Percentiles rank a stretch among this genome's conserved stretches.
phyloP scores from a whole-genome alignment of 2,329 filamentous ascomycete species.

The Chrysoporthe puriensis region DNA sequence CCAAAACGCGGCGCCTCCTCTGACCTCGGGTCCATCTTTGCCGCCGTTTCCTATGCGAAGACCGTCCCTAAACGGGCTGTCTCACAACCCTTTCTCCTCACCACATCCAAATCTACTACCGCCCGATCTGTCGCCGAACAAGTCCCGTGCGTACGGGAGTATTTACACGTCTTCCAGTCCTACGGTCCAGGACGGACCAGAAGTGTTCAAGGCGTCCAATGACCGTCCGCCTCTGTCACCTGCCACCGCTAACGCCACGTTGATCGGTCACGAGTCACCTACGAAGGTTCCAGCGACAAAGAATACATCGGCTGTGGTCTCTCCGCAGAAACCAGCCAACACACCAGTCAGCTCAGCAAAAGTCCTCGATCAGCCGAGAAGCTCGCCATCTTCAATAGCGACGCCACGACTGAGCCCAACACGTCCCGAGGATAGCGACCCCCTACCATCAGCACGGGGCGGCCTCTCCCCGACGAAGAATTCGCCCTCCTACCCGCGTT shows the following conservation, averaged over 20 bases:
- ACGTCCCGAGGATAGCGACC: conserved; percentile 39
- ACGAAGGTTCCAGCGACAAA: conserved; percentile 38
- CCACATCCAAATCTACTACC: conserved; percentile 47
- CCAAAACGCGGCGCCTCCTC: conserved; percentile 4
- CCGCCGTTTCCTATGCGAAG: conserved; percentile 23
- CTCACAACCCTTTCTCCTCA: conserved; percentile 47
- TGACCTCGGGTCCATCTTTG: conserved; percentile 15
- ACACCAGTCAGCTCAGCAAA: conserved; percentile 27
- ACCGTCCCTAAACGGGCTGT: conserved; percentile 38
- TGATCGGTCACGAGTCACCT: conserved; percentile 32
- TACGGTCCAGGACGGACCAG: conserved; percentile 22
- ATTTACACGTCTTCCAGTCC: conserved; percentile 42
- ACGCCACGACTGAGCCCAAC: conserved; percentile 29
- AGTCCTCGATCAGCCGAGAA: conserved; percentile 28
- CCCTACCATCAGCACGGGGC: conserved; percentile 48
- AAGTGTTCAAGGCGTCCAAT: conserved; percentile 16
- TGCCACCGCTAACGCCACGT: conserved; percentile 32
- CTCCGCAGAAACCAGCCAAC: conserved; percentile 28
- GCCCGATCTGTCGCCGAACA: conserved; percentile 45
- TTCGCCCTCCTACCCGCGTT: conserved; percentile 46
- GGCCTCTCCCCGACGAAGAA: conserved; percentile 58
- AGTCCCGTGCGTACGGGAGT: conserved; percentile 44
- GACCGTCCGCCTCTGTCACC: conserved; percentile 23
- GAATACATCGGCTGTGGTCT: conserved; percentile 30
- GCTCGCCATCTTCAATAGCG: conserved; percentile 32